Percentiles rank a stretch among this genome's conserved stretches.
Evolutionary conservation across 2,329 filamentous ascomycete genomes (phyloP).

Genomic region (Pseudopithomyces maydicus): DNA sequence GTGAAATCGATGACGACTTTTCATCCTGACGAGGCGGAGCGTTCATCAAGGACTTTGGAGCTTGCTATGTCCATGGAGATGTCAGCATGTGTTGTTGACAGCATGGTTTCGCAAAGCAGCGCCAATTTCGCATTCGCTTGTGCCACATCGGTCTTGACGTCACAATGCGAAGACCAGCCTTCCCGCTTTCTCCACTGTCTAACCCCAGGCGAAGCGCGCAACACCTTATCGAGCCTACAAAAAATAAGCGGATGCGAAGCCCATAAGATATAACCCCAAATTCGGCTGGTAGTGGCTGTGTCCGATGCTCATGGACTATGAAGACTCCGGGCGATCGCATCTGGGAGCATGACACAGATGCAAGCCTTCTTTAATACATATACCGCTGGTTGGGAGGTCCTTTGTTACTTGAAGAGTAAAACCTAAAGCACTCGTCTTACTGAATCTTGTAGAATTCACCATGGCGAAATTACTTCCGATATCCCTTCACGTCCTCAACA

Average conservation of each 20-base stretch:
- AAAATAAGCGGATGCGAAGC: background rate
- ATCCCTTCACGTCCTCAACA: constrained; percentile 11
- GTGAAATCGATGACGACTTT: too few species aligned
- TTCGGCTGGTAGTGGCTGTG: background rate
- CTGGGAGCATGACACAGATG: background rate
- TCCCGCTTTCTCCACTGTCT: background rate
- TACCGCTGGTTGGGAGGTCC: background rate
- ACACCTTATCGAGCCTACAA: background rate
- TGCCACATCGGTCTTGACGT: background rate
- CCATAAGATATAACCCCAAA: background rate
- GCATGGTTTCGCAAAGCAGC: too few species aligned
- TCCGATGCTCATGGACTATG: background rate
- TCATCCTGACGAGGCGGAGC: too few species aligned
- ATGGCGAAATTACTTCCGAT: background rate
- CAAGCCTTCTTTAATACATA: background rate
- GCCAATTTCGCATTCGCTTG: background rate
- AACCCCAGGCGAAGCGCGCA: background rate
- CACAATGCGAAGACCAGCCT: background rate
- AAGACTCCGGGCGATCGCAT: background rate
- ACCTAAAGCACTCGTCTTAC: background rate
- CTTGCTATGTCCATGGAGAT: too few species aligned
- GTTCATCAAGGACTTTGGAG: too few species aligned
- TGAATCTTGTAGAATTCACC: background rate
- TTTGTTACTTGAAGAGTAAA: background rate
- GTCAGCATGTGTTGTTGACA: too few species aligned